Evolutionary conservation across 148 eudicot genomes (phyloP), one percentile per base, ranked within the genome.

Genomic region (Rhododendron molle): DNA sequence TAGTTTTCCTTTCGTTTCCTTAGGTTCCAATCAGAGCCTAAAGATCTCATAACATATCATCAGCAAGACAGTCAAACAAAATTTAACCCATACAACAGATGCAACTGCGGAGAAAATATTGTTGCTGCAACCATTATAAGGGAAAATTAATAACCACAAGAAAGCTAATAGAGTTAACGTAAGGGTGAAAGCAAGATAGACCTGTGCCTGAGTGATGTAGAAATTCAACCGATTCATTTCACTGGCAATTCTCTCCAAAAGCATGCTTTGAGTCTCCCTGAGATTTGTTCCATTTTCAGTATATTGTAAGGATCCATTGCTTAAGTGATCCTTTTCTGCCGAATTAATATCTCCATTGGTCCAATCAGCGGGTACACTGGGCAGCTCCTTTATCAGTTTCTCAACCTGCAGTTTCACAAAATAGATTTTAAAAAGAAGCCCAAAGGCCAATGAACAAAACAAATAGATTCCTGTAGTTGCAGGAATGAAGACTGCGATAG

Each of bases 201-300:
- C 99, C 99, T 96, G 91, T 80, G 98, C 95, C 90, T 93, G 98
- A 89, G 95, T 91, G 89, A 93, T 93, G 84, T 96, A 94, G 88
- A 96, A 96, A 93, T 96, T 96, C 85, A 96, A 90, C 90, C 96
- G 89, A 89, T 96, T 96, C 99, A 96, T 96, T 94, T 96, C 99
- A 91, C 99, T 95, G 28, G 99, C 95, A 91, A 96, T 96, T 91
- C 99, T 91, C 90, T 96, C 99, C 85, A 96, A 88, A 88, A 96
- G 96, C 98, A 96, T 96, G 92, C 99, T 96, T 87, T 94, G 99
- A 78, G 99, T 96, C 90, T 96, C 99, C 89, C 99, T 92, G 67
- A 92, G 89, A 89, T 87, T 94, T 47, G 95, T 89, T 78, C 94
- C 99, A 89, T 89, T 93, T 89, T 96, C 98, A 38, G 85, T 84